Evolutionary conservation across 805 yeast species (phyloP).

Genomic region (Wickerhamomyces tratensis): DNA sequence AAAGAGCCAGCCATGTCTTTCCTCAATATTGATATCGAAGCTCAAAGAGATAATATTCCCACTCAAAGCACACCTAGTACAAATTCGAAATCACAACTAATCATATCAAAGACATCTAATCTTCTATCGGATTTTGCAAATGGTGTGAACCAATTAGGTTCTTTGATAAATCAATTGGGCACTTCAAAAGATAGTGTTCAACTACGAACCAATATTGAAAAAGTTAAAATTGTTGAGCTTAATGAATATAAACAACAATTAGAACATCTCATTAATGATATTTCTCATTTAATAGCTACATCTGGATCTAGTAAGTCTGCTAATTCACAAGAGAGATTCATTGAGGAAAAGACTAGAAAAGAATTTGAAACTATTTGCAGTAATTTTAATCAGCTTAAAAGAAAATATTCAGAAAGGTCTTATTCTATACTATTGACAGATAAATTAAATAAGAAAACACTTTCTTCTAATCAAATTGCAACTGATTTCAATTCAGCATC

Average conservation of each 20-base stretch:
- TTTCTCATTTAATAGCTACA: constrained; percentile 12
- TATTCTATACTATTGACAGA: constrained; percentile 27
- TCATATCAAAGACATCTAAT: constrained; percentile 17
- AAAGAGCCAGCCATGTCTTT: constrained; percentile 13
- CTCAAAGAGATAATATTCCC: constrained; percentile 8
- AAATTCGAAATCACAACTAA: constrained; percentile 9
- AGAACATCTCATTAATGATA: constrained; percentile 21
- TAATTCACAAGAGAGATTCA: constrained; percentile 14
- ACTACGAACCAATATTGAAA: constrained; percentile 23
- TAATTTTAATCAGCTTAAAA: constrained; percentile 31
- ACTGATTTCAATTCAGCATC: too few species aligned
- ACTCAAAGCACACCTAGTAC: not conserved
- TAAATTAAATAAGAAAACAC: constrained; percentile 1
- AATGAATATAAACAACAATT: constrained; percentile 21
- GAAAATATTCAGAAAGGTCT: constrained; percentile 40
- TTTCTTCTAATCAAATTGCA: too few species aligned
- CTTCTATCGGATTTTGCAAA: constrained; percentile 32
- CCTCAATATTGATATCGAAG: constrained; percentile 20
- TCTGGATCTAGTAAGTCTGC: constrained; percentile 4
- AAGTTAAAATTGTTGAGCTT: constrained; percentile 9
- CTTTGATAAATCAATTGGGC: constrained; percentile 40
- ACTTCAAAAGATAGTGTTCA: constrained; percentile 29
- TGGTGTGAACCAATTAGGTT: constrained; percentile 40
- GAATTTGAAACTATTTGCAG: constrained; percentile 47
- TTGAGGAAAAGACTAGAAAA: constrained; percentile 32